Percentiles rank a stretch among this genome's conserved stretches.
phyloP scores from a whole-genome alignment of 192 early-diverging fungal genomes.

The Coemansia sp. region DNA sequence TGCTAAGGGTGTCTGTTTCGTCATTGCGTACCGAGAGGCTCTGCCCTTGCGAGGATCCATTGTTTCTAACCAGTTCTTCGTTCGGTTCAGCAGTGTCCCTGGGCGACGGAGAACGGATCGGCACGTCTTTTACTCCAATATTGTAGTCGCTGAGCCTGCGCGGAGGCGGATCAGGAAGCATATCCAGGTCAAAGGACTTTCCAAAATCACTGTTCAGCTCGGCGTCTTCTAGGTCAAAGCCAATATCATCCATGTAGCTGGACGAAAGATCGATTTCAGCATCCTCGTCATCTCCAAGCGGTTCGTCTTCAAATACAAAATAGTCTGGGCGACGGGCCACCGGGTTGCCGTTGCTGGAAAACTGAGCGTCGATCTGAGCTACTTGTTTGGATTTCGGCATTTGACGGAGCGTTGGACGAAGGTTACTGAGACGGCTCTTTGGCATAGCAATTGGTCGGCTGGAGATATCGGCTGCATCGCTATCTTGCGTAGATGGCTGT shows the following conservation, averaged over 20 bases:
- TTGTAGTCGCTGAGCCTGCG: slow-evolving; percentile 39
- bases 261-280: slow-evolving; percentile 13
- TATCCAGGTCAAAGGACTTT: slow-evolving; percentile 43
- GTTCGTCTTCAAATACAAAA: slow-evolving; percentile 10
- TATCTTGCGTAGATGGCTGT: not conserved
- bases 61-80: not conserved
- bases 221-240: slow-evolving; percentile 34
- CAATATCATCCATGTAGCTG: slow-evolving; percentile 37
- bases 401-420: slow-evolving; percentile 37
- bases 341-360: slow-evolving; percentile 15
- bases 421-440: slow-evolving; percentile 33
- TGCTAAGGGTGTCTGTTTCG: not conserved
- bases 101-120: slow-evolving; percentile 14
- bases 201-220: slow-evolving; percentile 34
- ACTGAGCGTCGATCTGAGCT: slow-evolving; percentile 14
- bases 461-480: not conserved
- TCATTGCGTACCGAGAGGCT: no score
- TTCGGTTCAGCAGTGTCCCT: not conserved
- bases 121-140: slow-evolving; percentile 28
- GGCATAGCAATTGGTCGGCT: slow-evolving; percentile 34
- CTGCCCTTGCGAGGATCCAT: not conserved
- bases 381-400: slow-evolving; percentile 44
- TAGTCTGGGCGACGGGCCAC: slow-evolving; percentile 25
- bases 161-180: slow-evolving; percentile 41
- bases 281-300: slow-evolving; percentile 2